Evolutionary conservation across 2,329 filamentous ascomycete genomes (phyloP).

Genomic region (Trichophyton rubrum): DNA sequence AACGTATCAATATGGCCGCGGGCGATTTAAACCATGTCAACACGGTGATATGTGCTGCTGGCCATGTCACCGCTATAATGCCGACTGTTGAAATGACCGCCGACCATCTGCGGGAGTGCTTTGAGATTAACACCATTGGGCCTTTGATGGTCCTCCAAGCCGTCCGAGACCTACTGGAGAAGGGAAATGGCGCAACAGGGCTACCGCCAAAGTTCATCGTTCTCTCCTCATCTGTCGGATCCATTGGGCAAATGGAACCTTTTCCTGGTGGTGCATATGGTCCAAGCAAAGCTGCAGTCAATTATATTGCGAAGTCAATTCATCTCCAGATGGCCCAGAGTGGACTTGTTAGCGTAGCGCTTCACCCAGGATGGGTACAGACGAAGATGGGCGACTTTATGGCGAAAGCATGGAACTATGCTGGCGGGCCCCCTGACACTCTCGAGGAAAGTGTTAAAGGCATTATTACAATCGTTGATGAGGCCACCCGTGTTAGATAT

Average conservation of each 20-base stretch:
- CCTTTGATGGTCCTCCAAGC: conserved; percentile 21
- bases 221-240: conserved; percentile 17
- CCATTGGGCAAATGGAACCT: conserved; percentile 14
- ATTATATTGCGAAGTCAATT: conserved; percentile 15
- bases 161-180: conserved; percentile 14
- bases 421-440: conserved; percentile 17
- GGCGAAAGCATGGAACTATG: conserved; percentile 24
- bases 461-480: conserved; percentile 27
- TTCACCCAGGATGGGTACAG: conserved; percentile 31
- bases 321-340: conserved; percentile 18
- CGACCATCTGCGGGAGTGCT: conserved; percentile 13
- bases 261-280: conserved; percentile 18
- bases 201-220: conserved; percentile 14
- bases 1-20: conserved; percentile 9
- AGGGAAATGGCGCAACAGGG: background rate
- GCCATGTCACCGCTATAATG: conserved; percentile 46
- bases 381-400: conserved; percentile 20
- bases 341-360: conserved; percentile 14
- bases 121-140: conserved; percentile 25
- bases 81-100: conserved; percentile 34
- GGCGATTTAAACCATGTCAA: conserved; percentile 20
- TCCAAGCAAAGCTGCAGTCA: conserved; percentile 16
- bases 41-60: conserved; percentile 20
- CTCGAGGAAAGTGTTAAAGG: conserved; percentile 24
- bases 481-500: conserved; percentile 21